A percentile compares a stretch with the other conserved stretches of the same genome.
phyloP scores from a whole-genome alignment of 2,329 filamentous ascomycete genomes.

The Cercospora sesami region DNA sequence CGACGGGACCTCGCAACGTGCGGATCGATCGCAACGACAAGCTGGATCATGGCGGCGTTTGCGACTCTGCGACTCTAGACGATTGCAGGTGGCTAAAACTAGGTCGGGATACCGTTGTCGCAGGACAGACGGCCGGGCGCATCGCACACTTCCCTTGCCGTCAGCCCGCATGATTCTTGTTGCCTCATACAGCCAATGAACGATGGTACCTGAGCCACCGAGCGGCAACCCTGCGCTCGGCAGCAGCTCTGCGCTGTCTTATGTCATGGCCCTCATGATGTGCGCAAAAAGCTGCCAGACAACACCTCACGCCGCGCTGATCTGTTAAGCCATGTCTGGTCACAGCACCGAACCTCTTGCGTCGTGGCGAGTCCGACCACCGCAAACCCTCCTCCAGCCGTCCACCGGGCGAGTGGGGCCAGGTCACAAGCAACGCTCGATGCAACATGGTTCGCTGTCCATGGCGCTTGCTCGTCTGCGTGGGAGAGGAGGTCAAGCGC shows the following conservation, averaged over 20 bases:
- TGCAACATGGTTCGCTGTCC: slow-evolving; percentile 10
- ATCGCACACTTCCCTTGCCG: slow-evolving; percentile 7
- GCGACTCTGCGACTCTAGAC: background rate
- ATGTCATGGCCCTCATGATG: slow-evolving; percentile 15
- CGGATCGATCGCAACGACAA: background rate
- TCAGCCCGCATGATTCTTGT: slow-evolving; percentile 19
- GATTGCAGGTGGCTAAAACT: background rate
- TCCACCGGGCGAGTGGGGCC: background rate
- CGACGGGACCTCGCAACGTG: background rate
- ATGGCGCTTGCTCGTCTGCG: background rate
- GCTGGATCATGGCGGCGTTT: background rate
- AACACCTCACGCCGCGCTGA: background rate
- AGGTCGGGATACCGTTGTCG: slow-evolving; percentile 2
- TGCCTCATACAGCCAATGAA: slow-evolving; percentile 20
- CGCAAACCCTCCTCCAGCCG: background rate
- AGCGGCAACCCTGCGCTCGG: slow-evolving; percentile 1
- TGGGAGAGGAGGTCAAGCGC: slow-evolving; percentile 9
- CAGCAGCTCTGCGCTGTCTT: slow-evolving; percentile 1
- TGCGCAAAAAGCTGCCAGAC: background rate
- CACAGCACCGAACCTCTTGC: slow-evolving; percentile 1
- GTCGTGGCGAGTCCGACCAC: background rate
- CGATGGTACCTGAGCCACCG: slow-evolving; percentile 16
- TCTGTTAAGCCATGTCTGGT: slow-evolving; percentile 6
- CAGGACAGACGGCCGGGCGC: background rate
- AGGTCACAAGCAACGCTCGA: slow-evolving; percentile 6